phyloP scores from a whole-genome alignment of 352 stramenopile species.

The Globisporangium acanthophoron region DNA sequence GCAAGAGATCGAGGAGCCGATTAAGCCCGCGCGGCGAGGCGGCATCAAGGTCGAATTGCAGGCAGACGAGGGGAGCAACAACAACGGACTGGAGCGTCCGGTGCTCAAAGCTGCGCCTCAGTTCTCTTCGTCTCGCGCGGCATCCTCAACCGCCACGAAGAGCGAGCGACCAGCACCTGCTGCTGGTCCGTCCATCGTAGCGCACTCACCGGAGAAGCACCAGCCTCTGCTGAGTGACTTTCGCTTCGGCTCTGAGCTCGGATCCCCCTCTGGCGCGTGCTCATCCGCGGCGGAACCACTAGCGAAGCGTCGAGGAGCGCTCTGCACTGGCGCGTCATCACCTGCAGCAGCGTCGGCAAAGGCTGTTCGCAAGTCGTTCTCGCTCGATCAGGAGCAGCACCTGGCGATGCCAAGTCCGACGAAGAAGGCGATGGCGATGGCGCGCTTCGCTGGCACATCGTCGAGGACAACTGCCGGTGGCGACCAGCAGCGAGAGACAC shows the following conservation, averaged over 20 bases:
- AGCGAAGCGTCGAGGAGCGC: constrained; percentile 18
- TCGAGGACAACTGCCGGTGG: not conserved
- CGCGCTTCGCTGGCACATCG: not conserved
- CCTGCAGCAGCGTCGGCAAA: not conserved
- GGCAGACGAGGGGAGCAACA: constrained; percentile 1
- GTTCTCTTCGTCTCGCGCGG: constrained; percentile 6
- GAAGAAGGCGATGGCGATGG: constrained; percentile 6
- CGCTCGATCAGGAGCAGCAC: constrained; percentile 19
- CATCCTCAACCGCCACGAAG: constrained; percentile 1
- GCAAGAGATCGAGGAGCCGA: not conserved
- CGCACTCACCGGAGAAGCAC: constrained; percentile 1
- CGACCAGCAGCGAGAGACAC: constrained; percentile 14
- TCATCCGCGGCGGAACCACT: constrained; percentile 6
- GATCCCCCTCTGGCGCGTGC: not conserved
- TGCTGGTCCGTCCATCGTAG: not conserved
- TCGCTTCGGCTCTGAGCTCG: constrained; percentile 25
- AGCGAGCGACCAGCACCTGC: not conserved
- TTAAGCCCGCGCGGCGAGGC: constrained; percentile 9
- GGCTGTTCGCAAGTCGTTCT: constrained; percentile 18
- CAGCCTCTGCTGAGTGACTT: constrained; percentile 33
- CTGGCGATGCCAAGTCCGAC: constrained; percentile 9
- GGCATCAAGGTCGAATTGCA: constrained; percentile 15
- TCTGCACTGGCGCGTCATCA: constrained; percentile 5
- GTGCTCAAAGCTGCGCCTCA: constrained; percentile 5
- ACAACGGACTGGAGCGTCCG: not conserved